Percentiles rank a stretch among this genome's conserved stretches.
Conservation (phyloP, 371 early-diverging fungal genomes). For the Rhizomucor pusillus region DNA sequence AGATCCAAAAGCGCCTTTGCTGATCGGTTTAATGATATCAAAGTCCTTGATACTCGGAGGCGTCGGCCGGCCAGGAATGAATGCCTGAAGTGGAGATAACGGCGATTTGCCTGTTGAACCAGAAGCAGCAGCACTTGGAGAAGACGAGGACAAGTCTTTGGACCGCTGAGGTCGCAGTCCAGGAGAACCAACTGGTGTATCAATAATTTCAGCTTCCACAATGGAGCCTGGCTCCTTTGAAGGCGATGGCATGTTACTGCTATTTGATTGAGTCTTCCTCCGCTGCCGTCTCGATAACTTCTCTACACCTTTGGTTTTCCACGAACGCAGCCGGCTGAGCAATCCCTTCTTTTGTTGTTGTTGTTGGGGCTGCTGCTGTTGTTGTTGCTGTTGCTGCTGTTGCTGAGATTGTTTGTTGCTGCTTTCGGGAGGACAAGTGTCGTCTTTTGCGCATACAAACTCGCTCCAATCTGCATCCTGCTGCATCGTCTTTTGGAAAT, state of each 20-base stretch:
- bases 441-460: slow-evolving; percentile 26
- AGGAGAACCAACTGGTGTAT: slow-evolving; percentile 37
- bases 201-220: slow-evolving; percentile 40
- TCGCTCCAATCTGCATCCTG: slow-evolving; percentile 40
- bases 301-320: slow-evolving; percentile 7
- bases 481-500: slow-evolving; percentile 34
- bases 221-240: slow-evolving; percentile 16
- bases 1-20: slow-evolving; percentile 90
- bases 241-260: background rate
- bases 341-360: slow-evolving; percentile 4
- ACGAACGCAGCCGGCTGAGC: slow-evolving; percentile 8
- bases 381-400: background rate
- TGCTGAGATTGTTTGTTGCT: background rate
- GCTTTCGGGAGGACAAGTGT: background rate
- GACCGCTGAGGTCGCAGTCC: slow-evolving; percentile 17
- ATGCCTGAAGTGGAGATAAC: slow-evolving; percentile 47
- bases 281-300: slow-evolving; percentile 5
- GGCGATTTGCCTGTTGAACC: slow-evolving; percentile 31
- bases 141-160: slow-evolving; percentile 8
- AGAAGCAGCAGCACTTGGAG: background rate
- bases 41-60: slow-evolving; percentile 86
- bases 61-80: slow-evolving; percentile 35
- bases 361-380: too few relatives aligned
- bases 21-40: slow-evolving; percentile 90
- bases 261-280: slow-evolving; percentile 1